Percentiles rank a stretch among this genome's conserved stretches.
Conservation (phyloP, 108 stramenopile genomes). For the Fistulifera pelliculosa region DNA sequence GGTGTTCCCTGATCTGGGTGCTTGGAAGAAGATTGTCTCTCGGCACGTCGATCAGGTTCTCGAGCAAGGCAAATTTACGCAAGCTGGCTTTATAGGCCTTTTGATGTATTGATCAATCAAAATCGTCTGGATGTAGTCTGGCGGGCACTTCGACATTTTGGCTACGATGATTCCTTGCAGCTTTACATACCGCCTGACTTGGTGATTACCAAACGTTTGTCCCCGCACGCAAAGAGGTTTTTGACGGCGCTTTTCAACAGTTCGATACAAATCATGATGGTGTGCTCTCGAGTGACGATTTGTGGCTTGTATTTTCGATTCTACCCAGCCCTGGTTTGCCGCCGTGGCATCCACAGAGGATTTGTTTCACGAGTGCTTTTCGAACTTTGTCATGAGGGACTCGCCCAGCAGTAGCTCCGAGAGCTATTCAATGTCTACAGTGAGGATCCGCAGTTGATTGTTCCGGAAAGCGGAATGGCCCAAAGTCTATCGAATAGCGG, state of each 20-base stretch:
- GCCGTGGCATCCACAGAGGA: slow-evolving; percentile 60
- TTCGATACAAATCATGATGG: slow-evolving; percentile 63
- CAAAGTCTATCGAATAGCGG: slow-evolving; percentile 60
- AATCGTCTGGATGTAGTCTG: slow-evolving; percentile 77
- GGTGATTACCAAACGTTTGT: slow-evolving; percentile 42
- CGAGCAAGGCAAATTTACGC: slow-evolving; percentile 50
- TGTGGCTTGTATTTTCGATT: slow-evolving; percentile 53
- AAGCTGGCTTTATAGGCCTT: slow-evolving; percentile 72
- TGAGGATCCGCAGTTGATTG: slow-evolving; percentile 6
- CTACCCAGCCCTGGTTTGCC: slow-evolving; percentile 46
- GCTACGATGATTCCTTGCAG: slow-evolving; percentile 60
- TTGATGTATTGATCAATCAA: slow-evolving; percentile 74
- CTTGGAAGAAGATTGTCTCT: slow-evolving; percentile 69
- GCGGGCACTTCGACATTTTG: slow-evolving; percentile 65
- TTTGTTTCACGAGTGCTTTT: slow-evolving; percentile 48
- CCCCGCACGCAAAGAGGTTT: slow-evolving; percentile 36
- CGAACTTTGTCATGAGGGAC: slow-evolving; percentile 30
- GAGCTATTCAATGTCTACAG: slow-evolving; percentile 6
- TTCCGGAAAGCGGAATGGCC: slow-evolving; percentile 18
- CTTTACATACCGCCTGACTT: slow-evolving; percentile 38
- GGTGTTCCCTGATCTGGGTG: slow-evolving; percentile 50
- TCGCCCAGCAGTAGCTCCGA: slow-evolving; percentile 4
- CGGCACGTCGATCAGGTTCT: neutral
- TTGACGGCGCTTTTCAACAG: slow-evolving; percentile 55
- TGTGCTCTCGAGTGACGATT: slow-evolving; percentile 43